Evolutionary conservation across 768 basidiomycete species (phyloP), one percentile per base, ranked within the genome.

Genomic region (Rhodotorula graminis): DNA sequence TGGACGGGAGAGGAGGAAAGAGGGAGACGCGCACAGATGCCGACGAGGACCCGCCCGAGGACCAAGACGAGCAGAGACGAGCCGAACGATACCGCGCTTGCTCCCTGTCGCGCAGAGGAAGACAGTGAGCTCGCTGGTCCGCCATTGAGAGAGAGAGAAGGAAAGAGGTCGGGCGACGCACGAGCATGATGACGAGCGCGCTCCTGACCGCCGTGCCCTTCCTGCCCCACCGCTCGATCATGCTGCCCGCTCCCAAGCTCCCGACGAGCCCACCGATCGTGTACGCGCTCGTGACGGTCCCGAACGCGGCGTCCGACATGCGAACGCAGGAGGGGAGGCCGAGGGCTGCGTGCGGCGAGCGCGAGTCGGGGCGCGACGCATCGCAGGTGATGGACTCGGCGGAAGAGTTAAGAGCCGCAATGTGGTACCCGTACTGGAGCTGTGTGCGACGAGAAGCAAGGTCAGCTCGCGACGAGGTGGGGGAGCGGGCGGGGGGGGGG

Each of bases 351-450:
- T 37, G 33, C 1, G 10, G 49, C 19, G n/a, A 19, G 7, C 49
- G 29, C 9, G 58, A 37, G 37, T 37, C 46, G 47, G 29, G 33
- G 44, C 25, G 18, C 0, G 58, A 18, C 25, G 21, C n/a, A 18
- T 23, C 29, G 64, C 61, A 61, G 44, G 56, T 40, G 55, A 71
- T 44, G 9, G 72, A 67, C 10, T 85, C 85, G 78, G 91, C 88
- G 37, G 94, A 88, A 80, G 93, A 92, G 80, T 97, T 97, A 70
- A 97, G 85, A 25, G 89, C 89, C 3, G 92, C 90, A 55, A 93
- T 91, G 80, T 95, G 92, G 81, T 90, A 96, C n/a, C 93, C 93
- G 82, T 91, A 92, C 86, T 91, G 65, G 25, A 47, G 65, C 66
- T 68, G 59, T 27, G 33, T 7, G 10, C 8, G n/a, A 21, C 0